Base-by-base conservation (phyloP, 306 rosid genomes). In the Rosa rugosa region DNA sequence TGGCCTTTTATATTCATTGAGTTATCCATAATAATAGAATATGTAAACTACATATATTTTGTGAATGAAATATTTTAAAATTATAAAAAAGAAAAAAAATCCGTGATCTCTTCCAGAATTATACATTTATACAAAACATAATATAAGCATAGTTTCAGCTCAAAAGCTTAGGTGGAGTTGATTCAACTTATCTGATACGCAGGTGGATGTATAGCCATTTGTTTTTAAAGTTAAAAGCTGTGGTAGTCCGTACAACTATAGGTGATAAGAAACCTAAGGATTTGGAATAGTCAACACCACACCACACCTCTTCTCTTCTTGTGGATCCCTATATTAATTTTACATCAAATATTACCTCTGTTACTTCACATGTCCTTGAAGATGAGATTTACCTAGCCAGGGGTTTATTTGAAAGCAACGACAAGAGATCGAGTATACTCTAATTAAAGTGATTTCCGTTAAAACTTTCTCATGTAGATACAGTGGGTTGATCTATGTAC, bases 121-220 rank as follows among this genome's bases (percentile, higher is more conserved):
- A 54, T n/a, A 27, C 62, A 7, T 18, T 1, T 18, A 54, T 10
- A 54, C 4, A 18, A 18, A 0, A 53, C 23, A 54, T 17, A 18
- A 53, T 20, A 54, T 54, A 54, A 54, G 62, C 62, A 54, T 0
- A 0, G 1, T 20, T 5, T 8, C 62, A n/a, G 62, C 62, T 54
- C 62, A 54, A 8, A 8, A n/a, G 12, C 62, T 53, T 53, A 53
- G 27, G 62, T 56, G 27, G 27, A 20, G 11, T n/a, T 8, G 1
- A 56, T 56, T 56, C 62, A n/a, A n/a, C 62, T 56, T 56, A 56
- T 56, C 63, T 56, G 63, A 56, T 56, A 56, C 11, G 63, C 63
- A 56, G 31, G 5, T 56, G 25, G 25, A n/a, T 8, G 12, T 7
- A n/a, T 56, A 56, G 27, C 62, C 63, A 56, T n/a, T n/a, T 5